Conservation (phyloP, 352 stramenopile species). For the Phytophthora melonis region DNA sequence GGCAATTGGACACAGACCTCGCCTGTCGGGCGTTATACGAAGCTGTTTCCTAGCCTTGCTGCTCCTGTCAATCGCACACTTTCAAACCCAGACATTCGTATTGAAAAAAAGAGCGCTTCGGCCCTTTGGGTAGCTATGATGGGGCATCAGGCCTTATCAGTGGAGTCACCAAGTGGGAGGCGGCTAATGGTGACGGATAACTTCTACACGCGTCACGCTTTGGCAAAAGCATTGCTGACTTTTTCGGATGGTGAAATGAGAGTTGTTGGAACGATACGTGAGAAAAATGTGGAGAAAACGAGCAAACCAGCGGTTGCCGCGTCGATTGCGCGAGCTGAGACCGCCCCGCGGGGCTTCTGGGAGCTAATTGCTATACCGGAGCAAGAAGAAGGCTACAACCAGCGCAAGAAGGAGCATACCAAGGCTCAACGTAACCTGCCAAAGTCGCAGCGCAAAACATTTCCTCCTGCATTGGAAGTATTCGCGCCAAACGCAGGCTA, state of each 20-base stretch:
- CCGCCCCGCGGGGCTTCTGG: not conserved
- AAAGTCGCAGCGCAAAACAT: too few species aligned
- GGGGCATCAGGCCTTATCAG: not conserved
- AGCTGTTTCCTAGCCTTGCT: not conserved
- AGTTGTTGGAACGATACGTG: not conserved
- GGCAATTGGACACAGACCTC: not conserved
- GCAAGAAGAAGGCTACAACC: not conserved
- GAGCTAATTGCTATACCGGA: not conserved
- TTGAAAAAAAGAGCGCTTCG: not conserved
- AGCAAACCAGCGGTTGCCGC: not conserved
- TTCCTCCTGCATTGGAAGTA: too few species aligned
- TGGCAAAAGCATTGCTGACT: not conserved
- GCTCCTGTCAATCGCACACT: not conserved
- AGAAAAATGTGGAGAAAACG: not conserved
- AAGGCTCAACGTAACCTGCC: not conserved
- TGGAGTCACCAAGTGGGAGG: not conserved
- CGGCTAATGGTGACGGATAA: not conserved
- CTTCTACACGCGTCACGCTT: not conserved
- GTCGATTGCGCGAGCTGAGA: not conserved
- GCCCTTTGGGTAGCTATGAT: not conserved
- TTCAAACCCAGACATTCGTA: not conserved
- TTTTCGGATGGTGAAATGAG: not conserved
- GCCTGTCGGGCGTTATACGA: not conserved
- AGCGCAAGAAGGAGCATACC: not conserved
- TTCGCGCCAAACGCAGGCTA: too few species aligned